Base-by-base conservation (phyloP, 2,329 filamentous ascomycete genomes). In the Trematosphaeria pertusa region DNA sequence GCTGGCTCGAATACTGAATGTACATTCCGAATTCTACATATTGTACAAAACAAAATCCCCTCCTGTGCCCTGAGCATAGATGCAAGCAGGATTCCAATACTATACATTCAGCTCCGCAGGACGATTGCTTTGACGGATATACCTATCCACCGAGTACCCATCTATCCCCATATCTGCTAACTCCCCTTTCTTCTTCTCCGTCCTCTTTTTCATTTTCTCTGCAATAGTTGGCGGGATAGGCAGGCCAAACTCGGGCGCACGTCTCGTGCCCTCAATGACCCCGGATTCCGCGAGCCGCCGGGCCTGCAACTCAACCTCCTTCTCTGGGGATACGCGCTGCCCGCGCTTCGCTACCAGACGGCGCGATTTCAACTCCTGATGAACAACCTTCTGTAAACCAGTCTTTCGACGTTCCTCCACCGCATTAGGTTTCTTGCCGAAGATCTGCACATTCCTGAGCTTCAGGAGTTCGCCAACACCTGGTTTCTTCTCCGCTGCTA, bases 371-470 rank as follows among this genome's bases (percentile, higher is more conserved):
- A 41, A 17, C n/a, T 32, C 20, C 5, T 85, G 76, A 69, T 88
- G 81, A 62, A 93, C 89, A 38, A 91, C 71, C 82, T 94, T 94
- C 83, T 87, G 89, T 62, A 89, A 79, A 20, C 91, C 91, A 32
- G 89, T 69, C 37, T 82, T 79, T 59, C 81, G 84, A 72, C 93
- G 88, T 69, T 84, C 85, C 69, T 93, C 83, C 24, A 88, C 84
- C 8, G 84, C 81, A 6, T 85, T 91, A 49, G 89, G 76, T 61
- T 86, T 85, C 56, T 80, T 80, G 19, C 73, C 69, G 58, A 82
- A 81, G 17, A 96, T 75, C 58, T 80, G 80, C 33, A 97, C 86
- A 65, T 97, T 97, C 24, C 60, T 56, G 12, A 65, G 32, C 3
- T 45, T 54, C 32, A 67, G 49, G n/a, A 67, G 53, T 21, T 64